Percentiles rank a stretch among this genome's conserved stretches.
Evolutionary conservation across 306 rosid species (phyloP).

Genomic region (Glycine soja): DNA sequence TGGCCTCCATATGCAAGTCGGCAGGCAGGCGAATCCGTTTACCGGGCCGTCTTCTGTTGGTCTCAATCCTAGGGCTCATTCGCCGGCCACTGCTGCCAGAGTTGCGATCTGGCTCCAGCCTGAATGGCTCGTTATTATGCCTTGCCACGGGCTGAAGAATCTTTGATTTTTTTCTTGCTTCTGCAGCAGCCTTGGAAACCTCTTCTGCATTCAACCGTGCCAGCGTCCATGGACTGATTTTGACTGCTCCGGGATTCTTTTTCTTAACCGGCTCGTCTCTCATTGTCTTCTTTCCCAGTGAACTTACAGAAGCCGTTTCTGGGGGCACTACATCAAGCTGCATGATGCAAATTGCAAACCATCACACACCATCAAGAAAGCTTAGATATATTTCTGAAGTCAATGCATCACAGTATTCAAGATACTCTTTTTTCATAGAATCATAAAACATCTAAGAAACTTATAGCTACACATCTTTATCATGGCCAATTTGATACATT

Average conservation of each 20-base stretch:
- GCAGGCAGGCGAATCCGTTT: constrained; percentile 87
- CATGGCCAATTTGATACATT: background rate
- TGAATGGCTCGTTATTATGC: constrained; percentile 58
- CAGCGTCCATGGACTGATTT: constrained; percentile 95
- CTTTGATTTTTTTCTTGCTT: constrained; percentile 93
- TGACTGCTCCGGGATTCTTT: constrained; percentile 79
- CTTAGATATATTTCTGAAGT: constrained; percentile 10
- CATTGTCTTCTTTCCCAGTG: constrained; percentile 66
- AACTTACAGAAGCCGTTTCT: constrained; percentile 86
- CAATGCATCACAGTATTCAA: background rate
- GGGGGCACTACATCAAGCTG: constrained; percentile 98
- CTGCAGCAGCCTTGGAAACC: constrained; percentile 96
- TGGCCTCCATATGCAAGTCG: constrained; percentile 72
- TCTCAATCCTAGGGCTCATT: constrained; percentile 68
- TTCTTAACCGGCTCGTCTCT: constrained; percentile 71
- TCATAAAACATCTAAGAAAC: background rate
- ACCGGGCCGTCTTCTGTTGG: constrained; percentile 69
- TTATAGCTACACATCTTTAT: background rate
- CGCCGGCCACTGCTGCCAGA: constrained; percentile 78
- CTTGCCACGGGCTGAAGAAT: constrained; percentile 87
- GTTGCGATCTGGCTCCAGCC: constrained; percentile 63
- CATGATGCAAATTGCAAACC: constrained; percentile 24
- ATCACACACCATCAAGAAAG: constrained; percentile 37
- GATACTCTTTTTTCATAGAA: too few species aligned
- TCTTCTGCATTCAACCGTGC: constrained; percentile 94